Conservation (phyloP, 1,284 basidiomycete genomes). For the Boletus albobrunnescens region DNA sequence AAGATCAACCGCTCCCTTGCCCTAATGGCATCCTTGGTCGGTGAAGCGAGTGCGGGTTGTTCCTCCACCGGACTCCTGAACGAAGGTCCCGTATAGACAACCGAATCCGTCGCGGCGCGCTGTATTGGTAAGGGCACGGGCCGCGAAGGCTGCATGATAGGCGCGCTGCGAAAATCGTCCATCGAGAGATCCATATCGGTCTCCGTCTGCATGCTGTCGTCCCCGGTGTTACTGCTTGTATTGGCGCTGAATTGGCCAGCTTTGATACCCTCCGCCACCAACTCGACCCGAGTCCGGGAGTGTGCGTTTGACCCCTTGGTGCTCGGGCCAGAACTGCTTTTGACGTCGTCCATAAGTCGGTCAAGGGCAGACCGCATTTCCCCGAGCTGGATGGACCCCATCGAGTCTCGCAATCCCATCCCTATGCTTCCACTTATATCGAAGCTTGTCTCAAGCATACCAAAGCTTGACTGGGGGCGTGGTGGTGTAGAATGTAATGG, state of each 20-base stretch:
- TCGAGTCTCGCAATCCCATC: conserved; percentile 26
- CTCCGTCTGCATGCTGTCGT: conserved; percentile 43
- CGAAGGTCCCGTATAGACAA: conserved; percentile 29
- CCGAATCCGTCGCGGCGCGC: conserved; percentile 47
- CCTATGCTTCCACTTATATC: conserved; percentile 34
- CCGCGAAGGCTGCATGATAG: conserved; percentile 7
- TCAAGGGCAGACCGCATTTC: conserved; percentile 77
- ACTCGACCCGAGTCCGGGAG: conserved; percentile 25
- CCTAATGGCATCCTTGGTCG: conserved; percentile 62
- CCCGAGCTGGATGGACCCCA: conserved; percentile 45
- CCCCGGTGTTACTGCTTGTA: conserved; percentile 25
- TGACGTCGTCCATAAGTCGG: conserved; percentile 72
- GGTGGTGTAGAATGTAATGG: conserved; percentile 9
- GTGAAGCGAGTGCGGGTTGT: conserved; percentile 32
- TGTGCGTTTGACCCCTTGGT: conserved; percentile 9
- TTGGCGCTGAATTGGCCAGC: conserved; percentile 29
- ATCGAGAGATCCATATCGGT: conserved; percentile 30
- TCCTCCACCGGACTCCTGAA: conserved; percentile 29
- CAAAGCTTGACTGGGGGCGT: conserved; percentile 17
- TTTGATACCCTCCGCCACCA: conserved; percentile 34
- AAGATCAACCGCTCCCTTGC: conserved; percentile 67
- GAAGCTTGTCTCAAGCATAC: conserved; percentile 27
- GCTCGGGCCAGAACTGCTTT: conserved; percentile 37
- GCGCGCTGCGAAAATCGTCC: conserved; percentile 19
- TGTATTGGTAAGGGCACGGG: conserved; percentile 35